Percentiles rank a stretch among this genome's conserved stretches.
Evolutionary conservation across 345 rosid genomes (phyloP).

Genomic region (Triadica sebifera): DNA sequence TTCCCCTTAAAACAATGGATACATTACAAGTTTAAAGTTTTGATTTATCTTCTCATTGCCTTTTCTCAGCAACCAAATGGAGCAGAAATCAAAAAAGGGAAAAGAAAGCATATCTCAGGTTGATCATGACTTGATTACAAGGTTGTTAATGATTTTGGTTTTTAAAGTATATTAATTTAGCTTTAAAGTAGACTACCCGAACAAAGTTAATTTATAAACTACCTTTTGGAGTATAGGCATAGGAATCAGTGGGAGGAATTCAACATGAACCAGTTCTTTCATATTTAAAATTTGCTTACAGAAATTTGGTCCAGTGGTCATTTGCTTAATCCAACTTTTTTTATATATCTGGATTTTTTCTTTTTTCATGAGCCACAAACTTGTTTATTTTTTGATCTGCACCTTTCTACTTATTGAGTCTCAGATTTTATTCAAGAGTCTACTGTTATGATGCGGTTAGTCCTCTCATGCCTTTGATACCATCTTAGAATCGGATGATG

Average conservation of each 20-base stretch:
- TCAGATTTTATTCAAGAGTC: too few species aligned
- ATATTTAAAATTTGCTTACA: background rate
- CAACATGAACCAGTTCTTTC: background rate
- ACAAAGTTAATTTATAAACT: background rate
- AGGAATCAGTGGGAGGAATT: background rate
- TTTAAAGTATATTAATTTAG: background rate
- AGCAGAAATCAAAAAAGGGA: slow-evolving; percentile 38
- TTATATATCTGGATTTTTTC: too few species aligned
- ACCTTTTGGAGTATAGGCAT: background rate
- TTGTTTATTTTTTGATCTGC: too few species aligned
- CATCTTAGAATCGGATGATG: too few species aligned
- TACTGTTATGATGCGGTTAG: too few species aligned
- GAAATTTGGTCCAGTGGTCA: background rate
- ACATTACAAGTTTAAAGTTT: background rate
- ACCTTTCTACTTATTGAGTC: too few species aligned
- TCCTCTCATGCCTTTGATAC: too few species aligned
- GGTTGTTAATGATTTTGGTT: slow-evolving; percentile 23
- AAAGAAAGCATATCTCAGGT: slow-evolving; percentile 40
- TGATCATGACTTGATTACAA: slow-evolving; percentile 44
- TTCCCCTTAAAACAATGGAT: slow-evolving; percentile 11
- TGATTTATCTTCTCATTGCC: slow-evolving; percentile 29
- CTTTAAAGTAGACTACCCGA: background rate
- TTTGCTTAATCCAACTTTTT: too few species aligned
- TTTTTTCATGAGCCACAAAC: too few species aligned
- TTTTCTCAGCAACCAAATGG: slow-evolving; percentile 50